Percentiles rank a stretch among this genome's conserved stretches.
These are phyloP conservation scores for Ustilago tritici DNA, from an alignment of 1,284 basidiomycete genomes.

Conservation along the genomic window DNA sequence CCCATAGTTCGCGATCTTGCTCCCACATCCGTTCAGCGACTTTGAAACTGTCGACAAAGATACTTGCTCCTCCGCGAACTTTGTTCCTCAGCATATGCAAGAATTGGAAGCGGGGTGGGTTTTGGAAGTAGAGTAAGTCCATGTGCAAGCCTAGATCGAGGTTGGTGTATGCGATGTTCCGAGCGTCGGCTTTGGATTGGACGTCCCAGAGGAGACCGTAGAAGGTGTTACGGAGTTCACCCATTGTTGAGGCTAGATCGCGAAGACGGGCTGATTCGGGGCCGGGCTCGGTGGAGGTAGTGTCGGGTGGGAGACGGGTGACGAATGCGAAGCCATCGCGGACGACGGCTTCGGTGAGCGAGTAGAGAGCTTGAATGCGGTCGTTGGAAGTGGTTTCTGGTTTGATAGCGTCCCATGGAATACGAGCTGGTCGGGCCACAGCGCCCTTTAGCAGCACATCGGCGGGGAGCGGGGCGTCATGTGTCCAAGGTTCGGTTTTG, in stretches of 20 bases:
- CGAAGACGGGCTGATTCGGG: conserved; percentile 42
- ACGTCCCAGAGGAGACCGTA: conserved; percentile 94
- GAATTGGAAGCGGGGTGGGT: conserved; percentile 88
- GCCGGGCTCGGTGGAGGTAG: conserved; percentile 55
- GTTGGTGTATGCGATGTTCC: conserved; percentile 95
- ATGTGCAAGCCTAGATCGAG: conserved; percentile 89
- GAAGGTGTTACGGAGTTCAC: conserved; percentile 86
- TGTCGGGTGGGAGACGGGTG: conserved; percentile 74
- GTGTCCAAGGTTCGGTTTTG: conserved; percentile 45
- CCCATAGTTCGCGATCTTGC: conserved; percentile 75
- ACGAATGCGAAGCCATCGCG: conserved; percentile 74
- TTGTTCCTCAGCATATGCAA: conserved; percentile 81
- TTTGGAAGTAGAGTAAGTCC: conserved; percentile 74
- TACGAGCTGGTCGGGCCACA: conserved; percentile 75
- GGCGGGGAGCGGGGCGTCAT: conserved; percentile 15
- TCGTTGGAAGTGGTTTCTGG: conserved; percentile 18
- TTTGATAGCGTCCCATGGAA: conserved; percentile 45
- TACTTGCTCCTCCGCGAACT: conserved; percentile 84
- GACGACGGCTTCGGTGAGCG: conserved; percentile 69
- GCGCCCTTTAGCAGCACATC: conserved; percentile 16
- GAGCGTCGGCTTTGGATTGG: conserved; percentile 76
- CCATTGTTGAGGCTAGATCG: conserved; percentile 71
- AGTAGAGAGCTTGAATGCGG: conserved; percentile 58
- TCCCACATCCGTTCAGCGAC: conserved; percentile 77
- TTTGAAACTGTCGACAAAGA: conserved; percentile 86